These are phyloP conservation scores for Quercus phellos DNA, from an alignment of 331 rosid species.

Conservation along the genomic window DNA sequence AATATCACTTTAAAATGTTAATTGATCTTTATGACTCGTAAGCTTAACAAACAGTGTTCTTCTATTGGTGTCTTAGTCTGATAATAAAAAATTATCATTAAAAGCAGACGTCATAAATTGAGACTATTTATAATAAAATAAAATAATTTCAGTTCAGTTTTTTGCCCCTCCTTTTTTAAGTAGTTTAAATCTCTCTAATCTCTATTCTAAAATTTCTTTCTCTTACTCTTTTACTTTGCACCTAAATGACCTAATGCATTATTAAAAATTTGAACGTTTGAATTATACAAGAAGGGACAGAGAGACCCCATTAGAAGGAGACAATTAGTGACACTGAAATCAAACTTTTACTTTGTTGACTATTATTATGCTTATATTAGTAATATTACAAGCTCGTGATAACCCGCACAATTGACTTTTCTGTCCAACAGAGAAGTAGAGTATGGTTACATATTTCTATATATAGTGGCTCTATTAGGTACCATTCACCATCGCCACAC, in stretches of 20 bases:
- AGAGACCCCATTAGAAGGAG: background rate
- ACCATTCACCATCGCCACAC: too few relatives aligned
- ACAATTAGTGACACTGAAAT: background rate
- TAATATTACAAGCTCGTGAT: too few relatives aligned
- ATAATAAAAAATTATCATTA: too few relatives aligned
- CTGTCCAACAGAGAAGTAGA: background rate
- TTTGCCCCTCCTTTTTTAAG: background rate
- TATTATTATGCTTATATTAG: background rate
- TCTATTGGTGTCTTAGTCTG: too few relatives aligned
- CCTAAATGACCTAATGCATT: constrained; percentile 30
- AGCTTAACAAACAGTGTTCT: too few relatives aligned
- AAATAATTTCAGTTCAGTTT: too few relatives aligned
- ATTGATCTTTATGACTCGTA: too few relatives aligned
- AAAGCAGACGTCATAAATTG: fast-evolving
- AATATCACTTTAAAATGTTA: too few relatives aligned
- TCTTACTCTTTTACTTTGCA: constrained; percentile 8
- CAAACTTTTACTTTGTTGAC: background rate
- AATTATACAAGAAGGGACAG: background rate
- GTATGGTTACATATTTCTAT: background rate
- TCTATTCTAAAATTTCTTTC: constrained; percentile 29
- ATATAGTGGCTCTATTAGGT: background rate
- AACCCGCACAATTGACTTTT: too few relatives aligned
- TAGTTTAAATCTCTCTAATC: constrained; percentile 17
- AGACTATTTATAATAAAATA: too few relatives aligned
- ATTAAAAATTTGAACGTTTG: background rate